phyloP scores from a whole-genome alignment of 2,329 filamentous ascomycete genomes.

The Orbilia oligospora region DNA sequence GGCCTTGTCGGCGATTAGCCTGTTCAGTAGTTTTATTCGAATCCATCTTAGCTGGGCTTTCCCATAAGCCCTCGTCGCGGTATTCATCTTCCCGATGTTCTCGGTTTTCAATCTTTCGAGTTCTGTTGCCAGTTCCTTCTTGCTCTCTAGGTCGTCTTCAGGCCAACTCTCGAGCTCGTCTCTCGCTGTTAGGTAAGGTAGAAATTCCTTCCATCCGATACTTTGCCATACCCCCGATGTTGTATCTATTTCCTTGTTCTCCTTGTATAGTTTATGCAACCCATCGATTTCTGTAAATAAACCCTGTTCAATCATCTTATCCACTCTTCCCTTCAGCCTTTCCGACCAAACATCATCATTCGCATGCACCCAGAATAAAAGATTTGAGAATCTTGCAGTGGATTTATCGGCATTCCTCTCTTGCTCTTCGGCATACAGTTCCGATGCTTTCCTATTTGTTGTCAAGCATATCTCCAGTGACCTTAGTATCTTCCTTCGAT shows the following conservation, averaged over 20 bases:
- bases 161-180: conserved; percentile 13
- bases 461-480: conserved; percentile 91
- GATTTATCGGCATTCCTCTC: conserved; percentile 33
- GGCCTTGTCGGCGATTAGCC: conserved; percentile 72
- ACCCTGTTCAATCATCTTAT: conserved; percentile 82
- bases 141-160: conserved; percentile 64
- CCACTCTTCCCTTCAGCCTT: conserved; percentile 82
- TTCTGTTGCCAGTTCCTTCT: conserved; percentile 65
- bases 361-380: conserved; percentile 91
- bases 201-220: conserved; percentile 94
- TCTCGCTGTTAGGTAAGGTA: conserved; percentile 75
- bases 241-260: conserved; percentile 74
- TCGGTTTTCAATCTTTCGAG: conserved; percentile 72
- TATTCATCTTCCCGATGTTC: conserved; percentile 82
- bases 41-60: conserved; percentile 90
- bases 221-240: conserved; percentile 94
- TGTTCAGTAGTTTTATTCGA: conserved; percentile 81
- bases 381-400: conserved; percentile 66
- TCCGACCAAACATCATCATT: conserved; percentile 77
- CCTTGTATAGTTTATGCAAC: conserved; percentile 70
- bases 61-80: conserved; percentile 88
- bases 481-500: conserved; percentile 87
- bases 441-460: conserved; percentile 81
- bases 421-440: conserved; percentile 79
- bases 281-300: conserved; percentile 75